A percentile compares a stretch with the other conserved stretches of the same genome.
Evolutionary conservation across 257 asterid species (phyloP).

Genomic region (Paulownia fortunei): DNA sequence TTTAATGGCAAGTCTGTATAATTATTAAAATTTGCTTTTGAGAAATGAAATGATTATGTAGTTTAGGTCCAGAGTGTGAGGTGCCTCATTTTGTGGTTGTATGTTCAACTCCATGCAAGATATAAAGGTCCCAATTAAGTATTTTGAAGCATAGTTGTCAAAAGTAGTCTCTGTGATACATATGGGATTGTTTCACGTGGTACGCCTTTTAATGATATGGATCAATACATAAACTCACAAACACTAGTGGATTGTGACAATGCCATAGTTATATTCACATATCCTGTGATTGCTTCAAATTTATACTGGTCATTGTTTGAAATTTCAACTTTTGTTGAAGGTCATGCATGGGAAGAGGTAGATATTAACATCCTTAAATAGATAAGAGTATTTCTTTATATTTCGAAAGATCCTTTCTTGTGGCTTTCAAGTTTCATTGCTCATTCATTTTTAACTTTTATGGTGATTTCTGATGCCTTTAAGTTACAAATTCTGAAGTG

Average conservation of each 20-base stretch:
- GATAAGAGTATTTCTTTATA: not conserved
- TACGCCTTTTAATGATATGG: not conserved
- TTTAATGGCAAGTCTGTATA: not conserved
- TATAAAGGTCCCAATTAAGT: not conserved
- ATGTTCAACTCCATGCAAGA: not conserved
- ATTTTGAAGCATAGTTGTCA: not conserved
- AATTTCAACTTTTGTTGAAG: not conserved
- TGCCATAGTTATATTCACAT: not conserved
- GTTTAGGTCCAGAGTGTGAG: not conserved
- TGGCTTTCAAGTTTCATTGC: not conserved
- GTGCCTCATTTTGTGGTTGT: not conserved
- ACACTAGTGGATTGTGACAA: not conserved
- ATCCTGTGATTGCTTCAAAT: not conserved
- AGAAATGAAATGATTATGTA: not conserved
- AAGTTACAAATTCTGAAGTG: not conserved
- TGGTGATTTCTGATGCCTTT: not conserved
- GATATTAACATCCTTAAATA: too few relatives aligned
- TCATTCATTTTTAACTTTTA: not conserved
- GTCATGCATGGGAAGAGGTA: not conserved
- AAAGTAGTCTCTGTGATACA: not conserved
- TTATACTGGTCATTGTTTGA: not conserved
- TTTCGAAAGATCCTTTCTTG: not conserved
- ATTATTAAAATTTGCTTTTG: not conserved
- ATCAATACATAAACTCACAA: not conserved
- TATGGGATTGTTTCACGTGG: not conserved